A percentile compares a stretch with the other conserved stretches of the same genome.
Evolutionary conservation across 805 yeast genomes (phyloP).

Genomic region (Groenewaldozyma salmanticensis): DNA sequence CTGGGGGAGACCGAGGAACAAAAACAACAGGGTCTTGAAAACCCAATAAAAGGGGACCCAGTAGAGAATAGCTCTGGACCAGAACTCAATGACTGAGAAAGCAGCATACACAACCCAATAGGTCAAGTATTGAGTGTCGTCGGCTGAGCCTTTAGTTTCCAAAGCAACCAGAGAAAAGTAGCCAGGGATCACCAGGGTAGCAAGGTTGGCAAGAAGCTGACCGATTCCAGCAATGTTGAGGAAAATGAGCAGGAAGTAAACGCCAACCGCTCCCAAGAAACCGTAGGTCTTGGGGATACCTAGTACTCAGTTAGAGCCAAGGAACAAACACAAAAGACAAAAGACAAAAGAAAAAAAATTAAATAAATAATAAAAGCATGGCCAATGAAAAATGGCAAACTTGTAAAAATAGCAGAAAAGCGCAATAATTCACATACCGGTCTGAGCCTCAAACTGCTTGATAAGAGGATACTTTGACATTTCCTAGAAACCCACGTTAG

Average conservation of each 20-base stretch:
- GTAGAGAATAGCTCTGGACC: conserved; percentile 87
- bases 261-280: conserved; percentile 50
- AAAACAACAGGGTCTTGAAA: conserved; percentile 77
- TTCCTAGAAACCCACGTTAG: conserved; percentile 15
- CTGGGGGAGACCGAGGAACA: conserved; percentile 81
- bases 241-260: conserved; percentile 71
- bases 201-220: conserved; percentile 83
- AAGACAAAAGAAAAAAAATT: not conserved
- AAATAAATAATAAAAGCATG: conserved; percentile 2
- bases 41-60: conserved; percentile 97
- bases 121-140: conserved; percentile 82
- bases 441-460: conserved; percentile 25
- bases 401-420: not conserved
- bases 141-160: conserved; percentile 54
- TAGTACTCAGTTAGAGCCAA: conserved; percentile 3
- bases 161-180: conserved; percentile 81
- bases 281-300: conserved; percentile 75
- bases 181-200: conserved; percentile 85
- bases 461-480: conserved; percentile 26
- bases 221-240: conserved; percentile 93
- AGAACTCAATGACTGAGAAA: conserved; percentile 85
- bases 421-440: conserved; percentile 15
- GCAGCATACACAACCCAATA: conserved; percentile 98
- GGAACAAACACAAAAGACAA: not conserved
- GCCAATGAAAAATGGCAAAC: not conserved